A percentile compares a stretch with the other conserved stretches of the same genome.
These are phyloP conservation scores for Carpinus fangiana DNA, from an alignment of 306 rosid species.

Conservation along the genomic window DNA sequence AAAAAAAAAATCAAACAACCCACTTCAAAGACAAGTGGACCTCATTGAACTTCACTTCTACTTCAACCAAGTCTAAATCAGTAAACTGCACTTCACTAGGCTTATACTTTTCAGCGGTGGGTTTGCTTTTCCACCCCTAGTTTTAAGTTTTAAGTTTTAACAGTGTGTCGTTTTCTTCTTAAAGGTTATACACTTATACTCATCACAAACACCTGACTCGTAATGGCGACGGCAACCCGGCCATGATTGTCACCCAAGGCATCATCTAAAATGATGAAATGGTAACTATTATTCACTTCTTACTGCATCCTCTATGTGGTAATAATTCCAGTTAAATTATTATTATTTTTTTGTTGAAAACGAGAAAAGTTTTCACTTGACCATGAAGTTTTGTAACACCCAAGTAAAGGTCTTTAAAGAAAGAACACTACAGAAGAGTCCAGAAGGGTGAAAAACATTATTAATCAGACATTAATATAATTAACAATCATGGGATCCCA, in stretches of 20 bases:
- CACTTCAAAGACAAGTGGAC: background rate
- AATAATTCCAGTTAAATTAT: background rate
- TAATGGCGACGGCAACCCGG: conserved; percentile 6
- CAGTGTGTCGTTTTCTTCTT: background rate
- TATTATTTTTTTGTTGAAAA: background rate
- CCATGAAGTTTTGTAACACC: background rate
- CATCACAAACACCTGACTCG: conserved; percentile 6
- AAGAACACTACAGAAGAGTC: background rate
- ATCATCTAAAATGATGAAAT: background rate
- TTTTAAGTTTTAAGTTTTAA: background rate
- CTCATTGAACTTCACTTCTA: background rate
- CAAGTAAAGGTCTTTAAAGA: background rate
- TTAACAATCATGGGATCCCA: background rate
- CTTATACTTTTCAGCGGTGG: background rate
- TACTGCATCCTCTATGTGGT: background rate
- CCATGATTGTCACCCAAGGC: conserved; percentile 2
- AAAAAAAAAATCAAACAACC: background rate
- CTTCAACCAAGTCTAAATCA: conserved; percentile 3
- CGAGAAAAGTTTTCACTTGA: background rate
- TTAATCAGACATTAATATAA: conserved; percentile 17
- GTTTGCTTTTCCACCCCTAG: background rate
- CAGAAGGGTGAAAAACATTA: background rate
- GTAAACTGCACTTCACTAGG: background rate
- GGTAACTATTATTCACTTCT: background rate
- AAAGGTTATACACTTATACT: background rate